A percentile compares a stretch with the other conserved stretches of the same genome.
Conservation (phyloP, 208 protist genomes). For the Leishmania turanica region DNA sequence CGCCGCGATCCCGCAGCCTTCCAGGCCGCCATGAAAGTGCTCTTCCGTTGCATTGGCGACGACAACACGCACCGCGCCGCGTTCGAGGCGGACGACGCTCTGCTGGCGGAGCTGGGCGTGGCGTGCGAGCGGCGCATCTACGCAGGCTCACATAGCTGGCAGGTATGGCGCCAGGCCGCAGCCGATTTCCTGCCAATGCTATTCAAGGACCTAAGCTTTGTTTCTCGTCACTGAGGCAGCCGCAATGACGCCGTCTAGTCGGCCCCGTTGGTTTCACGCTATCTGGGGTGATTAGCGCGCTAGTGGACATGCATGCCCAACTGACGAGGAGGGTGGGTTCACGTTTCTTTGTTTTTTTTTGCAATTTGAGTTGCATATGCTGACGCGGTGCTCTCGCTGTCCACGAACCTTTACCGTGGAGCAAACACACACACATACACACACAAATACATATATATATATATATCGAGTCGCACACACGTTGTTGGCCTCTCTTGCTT, state of each 20-base stretch:
- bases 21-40: slow-evolving; percentile 19
- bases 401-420: neutral
- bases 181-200: slow-evolving; percentile 32
- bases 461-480: neutral
- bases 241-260: neutral
- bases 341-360: neutral
- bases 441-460: neutral
- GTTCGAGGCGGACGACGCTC: slow-evolving; percentile 29
- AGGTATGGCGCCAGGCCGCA: slow-evolving; percentile 35
- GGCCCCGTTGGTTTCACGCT: neutral
- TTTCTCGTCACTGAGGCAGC: neutral
- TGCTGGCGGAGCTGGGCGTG: slow-evolving; percentile 33
- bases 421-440: neutral
- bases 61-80: slow-evolving; percentile 5
- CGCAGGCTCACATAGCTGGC: slow-evolving; percentile 36
- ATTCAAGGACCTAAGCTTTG: slow-evolving; percentile 4
- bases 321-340: neutral
- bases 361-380: neutral
- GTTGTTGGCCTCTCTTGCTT: neutral
- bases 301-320: neutral
- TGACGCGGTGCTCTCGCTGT: neutral
- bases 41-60: slow-evolving; percentile 31
- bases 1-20: slow-evolving; percentile 16
- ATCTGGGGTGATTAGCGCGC: neutral
- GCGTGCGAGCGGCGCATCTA: slow-evolving; percentile 32